phyloP scores from a whole-genome alignment of 371 early-diverging fungal species.

The Mucor plumbeus region DNA sequence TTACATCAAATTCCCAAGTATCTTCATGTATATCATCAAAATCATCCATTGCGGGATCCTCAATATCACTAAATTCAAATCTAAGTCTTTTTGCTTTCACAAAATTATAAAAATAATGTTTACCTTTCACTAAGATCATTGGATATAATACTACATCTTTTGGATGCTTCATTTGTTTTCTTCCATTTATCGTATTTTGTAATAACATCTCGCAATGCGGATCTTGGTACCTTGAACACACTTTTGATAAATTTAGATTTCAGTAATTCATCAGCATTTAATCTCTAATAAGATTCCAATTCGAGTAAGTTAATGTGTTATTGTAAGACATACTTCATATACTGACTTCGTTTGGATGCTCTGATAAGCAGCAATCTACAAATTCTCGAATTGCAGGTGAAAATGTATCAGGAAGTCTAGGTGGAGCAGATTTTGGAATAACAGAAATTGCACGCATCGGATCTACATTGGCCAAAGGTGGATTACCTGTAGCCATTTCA shows the following conservation, averaged over 20 bases:
- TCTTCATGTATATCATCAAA: slow-evolving; percentile 42
- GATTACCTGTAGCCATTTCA: slow-evolving; percentile 94
- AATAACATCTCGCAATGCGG: slow-evolving; percentile 55
- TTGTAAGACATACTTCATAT: not conserved
- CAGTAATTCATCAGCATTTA: slow-evolving; percentile 62
- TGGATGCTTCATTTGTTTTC: slow-evolving; percentile 41
- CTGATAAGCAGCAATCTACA: slow-evolving; percentile 83
- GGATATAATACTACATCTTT: slow-evolving; percentile 49
- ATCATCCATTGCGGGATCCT: slow-evolving; percentile 28
- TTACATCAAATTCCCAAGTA: slow-evolving; percentile 56
- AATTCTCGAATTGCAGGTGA: slow-evolving; percentile 88
- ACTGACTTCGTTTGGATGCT: slow-evolving; percentile 81
- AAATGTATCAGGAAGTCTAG: slow-evolving; percentile 75
- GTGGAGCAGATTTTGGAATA: slow-evolving; percentile 80
- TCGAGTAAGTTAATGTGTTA: not conserved
- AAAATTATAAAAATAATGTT: not conserved
- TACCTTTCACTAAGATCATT: slow-evolving; percentile 54
- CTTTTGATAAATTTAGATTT: slow-evolving; percentile 64
- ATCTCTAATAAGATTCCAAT: slow-evolving; percentile 42
- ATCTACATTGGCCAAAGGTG: slow-evolving; percentile 92
- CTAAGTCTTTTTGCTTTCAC: not conserved
- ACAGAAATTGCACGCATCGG: slow-evolving; percentile 90
- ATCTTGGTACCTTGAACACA: slow-evolving; percentile 50
- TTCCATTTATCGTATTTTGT: slow-evolving; percentile 59
- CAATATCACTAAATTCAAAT: slow-evolving; percentile 22